Evolutionary conservation across 2,329 filamentous ascomycete species (phyloP).

Genomic region (Gliomastix tumulicola): DNA sequence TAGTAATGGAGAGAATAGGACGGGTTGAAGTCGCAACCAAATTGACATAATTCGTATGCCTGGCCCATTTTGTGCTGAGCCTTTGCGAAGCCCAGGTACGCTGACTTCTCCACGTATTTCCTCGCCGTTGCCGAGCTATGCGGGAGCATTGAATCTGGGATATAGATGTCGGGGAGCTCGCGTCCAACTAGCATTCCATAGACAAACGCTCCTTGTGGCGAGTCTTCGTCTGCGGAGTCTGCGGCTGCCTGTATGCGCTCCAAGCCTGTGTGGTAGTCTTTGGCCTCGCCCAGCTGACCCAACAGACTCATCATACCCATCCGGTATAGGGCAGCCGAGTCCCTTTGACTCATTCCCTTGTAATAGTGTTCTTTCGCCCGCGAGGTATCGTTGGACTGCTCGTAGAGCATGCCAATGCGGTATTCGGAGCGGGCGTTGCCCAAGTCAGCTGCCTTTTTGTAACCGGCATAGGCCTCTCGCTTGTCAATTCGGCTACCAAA

Average conservation of each 20-base stretch:
- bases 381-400: constrained; percentile 84
- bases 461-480: constrained; percentile 86
- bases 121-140: constrained; percentile 67
- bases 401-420: constrained; percentile 96
- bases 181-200: constrained; percentile 90
- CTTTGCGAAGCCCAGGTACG: constrained; percentile 91
- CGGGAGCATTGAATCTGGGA: constrained; percentile 65
- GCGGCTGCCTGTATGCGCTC: constrained; percentile 80
- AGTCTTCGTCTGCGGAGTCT: constrained; percentile 87
- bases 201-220: constrained; percentile 91
- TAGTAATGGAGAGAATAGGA: constrained; percentile 94
- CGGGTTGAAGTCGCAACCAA: constrained; percentile 92
- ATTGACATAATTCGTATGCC: constrained; percentile 87
- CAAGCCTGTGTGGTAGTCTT: constrained; percentile 71
- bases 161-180: constrained; percentile 81
- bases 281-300: constrained; percentile 83
- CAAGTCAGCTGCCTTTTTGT: constrained; percentile 76
- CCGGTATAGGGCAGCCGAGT: constrained; percentile 81
- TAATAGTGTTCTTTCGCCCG: constrained; percentile 92
- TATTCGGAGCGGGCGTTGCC: constrained; percentile 89
- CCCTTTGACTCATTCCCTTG: constrained; percentile 67
- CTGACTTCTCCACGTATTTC: constrained; percentile 92
- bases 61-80: constrained; percentile 96
- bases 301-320: constrained; percentile 97
- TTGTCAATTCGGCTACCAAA: constrained; percentile 88